These are phyloP conservation scores for Dactylellina leptospora DNA, from an alignment of 2,329 filamentous ascomycete genomes.

Conservation along the genomic window DNA sequence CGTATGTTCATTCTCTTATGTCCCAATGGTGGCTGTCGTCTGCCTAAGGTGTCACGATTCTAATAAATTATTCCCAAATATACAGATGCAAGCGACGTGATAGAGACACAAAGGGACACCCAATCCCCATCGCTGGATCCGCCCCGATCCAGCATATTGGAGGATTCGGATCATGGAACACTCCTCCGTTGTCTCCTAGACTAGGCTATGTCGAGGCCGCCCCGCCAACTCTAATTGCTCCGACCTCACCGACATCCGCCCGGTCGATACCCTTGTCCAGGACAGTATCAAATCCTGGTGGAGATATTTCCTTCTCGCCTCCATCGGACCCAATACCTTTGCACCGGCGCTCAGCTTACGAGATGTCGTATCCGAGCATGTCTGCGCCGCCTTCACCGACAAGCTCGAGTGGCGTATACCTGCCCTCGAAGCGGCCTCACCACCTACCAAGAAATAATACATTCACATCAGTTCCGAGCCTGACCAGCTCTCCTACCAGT, in stretches of 20 bases:
- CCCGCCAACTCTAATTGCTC: constrained; percentile 49
- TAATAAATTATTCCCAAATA: constrained; percentile 9
- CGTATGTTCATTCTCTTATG: constrained; percentile 20
- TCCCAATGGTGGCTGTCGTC: neutral
- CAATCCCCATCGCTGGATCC: constrained; percentile 43
- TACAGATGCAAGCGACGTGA: constrained; percentile 45
- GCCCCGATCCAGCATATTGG: constrained; percentile 38
- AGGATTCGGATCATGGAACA: constrained; percentile 46
- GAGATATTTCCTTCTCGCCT: constrained; percentile 46
- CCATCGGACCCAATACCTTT: constrained; percentile 51
- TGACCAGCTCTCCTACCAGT: constrained; percentile 38
- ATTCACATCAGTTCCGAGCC: constrained; percentile 53
- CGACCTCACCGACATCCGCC: constrained; percentile 48
- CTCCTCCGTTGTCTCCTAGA: constrained; percentile 49
- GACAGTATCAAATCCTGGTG: constrained; percentile 31
- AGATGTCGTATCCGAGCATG: constrained; percentile 45
- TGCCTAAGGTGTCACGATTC: neutral
- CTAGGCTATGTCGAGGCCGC: constrained; percentile 39
- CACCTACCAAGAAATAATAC: constrained; percentile 55
- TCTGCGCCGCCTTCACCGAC: constrained; percentile 50
- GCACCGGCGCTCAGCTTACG: constrained; percentile 41
- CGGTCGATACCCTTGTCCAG: constrained; percentile 40
- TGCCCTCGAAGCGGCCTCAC: constrained; percentile 47
- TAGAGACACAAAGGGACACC: constrained; percentile 42
- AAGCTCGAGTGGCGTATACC: constrained; percentile 33